Percentiles rank a stretch among this genome's conserved stretches.
Conservation (phyloP, 306 rosid species). For the Notholithocarpus densiflorus region DNA sequence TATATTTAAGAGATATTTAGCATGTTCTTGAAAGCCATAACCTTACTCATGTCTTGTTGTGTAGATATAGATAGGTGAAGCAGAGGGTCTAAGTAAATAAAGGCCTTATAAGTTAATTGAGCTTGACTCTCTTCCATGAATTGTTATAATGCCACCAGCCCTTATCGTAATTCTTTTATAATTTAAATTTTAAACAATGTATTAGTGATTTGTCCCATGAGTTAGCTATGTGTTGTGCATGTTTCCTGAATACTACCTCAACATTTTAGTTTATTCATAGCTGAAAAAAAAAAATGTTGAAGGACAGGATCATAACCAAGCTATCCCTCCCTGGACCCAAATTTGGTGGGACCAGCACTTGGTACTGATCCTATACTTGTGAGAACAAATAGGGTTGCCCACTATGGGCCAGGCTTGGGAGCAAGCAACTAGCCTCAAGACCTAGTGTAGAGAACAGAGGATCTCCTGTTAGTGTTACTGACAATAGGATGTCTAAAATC, state of each 20-base stretch:
- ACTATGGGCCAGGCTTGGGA: neutral
- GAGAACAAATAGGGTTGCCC: neutral
- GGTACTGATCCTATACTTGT: neutral
- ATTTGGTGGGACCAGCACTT: neutral
- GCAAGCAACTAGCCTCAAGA: slow-evolving; percentile 1
- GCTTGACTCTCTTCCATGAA: neutral
- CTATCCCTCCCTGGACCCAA: neutral
- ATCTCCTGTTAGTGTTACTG: neutral
- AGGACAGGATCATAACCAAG: neutral
- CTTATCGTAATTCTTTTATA: neutral
- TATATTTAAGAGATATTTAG: neutral
- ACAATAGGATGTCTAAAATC: neutral
- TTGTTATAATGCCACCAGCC: neutral
- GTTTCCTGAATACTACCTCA: neutral
- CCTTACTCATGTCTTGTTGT: neutral
- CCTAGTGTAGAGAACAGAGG: neutral
- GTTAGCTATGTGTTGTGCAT: neutral
- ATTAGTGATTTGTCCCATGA: neutral
- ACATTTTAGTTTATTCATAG: neutral
- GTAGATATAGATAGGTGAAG: neutral
- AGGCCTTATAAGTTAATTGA: neutral
- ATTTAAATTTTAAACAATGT: neutral
- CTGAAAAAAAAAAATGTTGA: neutral
- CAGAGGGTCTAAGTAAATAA: neutral
- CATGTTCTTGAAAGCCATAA: neutral